phyloP scores from a whole-genome alignment of 768 basidiomycete species.

The Tricholoma flavovirens region DNA sequence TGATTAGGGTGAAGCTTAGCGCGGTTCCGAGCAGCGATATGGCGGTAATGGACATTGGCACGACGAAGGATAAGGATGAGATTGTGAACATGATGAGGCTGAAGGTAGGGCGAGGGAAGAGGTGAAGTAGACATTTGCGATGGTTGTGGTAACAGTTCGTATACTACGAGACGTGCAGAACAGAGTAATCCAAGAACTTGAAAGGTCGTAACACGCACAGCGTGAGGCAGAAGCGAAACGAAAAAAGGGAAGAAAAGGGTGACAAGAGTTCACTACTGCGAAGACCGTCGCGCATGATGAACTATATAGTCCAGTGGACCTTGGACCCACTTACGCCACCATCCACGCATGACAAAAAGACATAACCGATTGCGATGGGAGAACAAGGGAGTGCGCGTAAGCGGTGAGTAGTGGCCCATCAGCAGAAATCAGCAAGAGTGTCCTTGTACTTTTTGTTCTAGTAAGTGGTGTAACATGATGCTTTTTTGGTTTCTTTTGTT shows the following conservation, averaged over 20 bases:
- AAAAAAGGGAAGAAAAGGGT: slow-evolving; percentile 13
- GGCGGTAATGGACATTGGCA: slow-evolving; percentile 37
- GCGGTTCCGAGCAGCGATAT: slow-evolving; percentile 35
- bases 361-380: neutral
- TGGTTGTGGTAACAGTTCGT: neutral
- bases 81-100: slow-evolving; percentile 25
- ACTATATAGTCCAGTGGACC: slow-evolving; percentile 16
- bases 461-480: too few relatives aligned
- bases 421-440: too few relatives aligned
- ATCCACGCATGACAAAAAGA: slow-evolving; percentile 19
- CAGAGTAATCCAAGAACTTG: slow-evolving; percentile 3
- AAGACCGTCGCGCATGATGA: neutral
- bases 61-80: slow-evolving; percentile 35
- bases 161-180: slow-evolving; percentile 1
- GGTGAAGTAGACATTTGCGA: slow-evolving; percentile 15
- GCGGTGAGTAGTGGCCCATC: neutral
- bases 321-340: slow-evolving; percentile 25
- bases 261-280: slow-evolving; percentile 16
- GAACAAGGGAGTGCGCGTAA: slow-evolving; percentile 12
- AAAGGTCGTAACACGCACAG: slow-evolving; percentile 28
- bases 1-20: slow-evolving; percentile 28
- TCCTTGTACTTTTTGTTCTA: slow-evolving; percentile 14
- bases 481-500: slow-evolving; percentile 13
- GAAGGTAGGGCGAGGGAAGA: slow-evolving; percentile 13
- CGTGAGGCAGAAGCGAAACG: slow-evolving; percentile 19